These are phyloP conservation scores for Corylus americana DNA, from an alignment of 306 rosid genomes.

Conservation along the genomic window DNA sequence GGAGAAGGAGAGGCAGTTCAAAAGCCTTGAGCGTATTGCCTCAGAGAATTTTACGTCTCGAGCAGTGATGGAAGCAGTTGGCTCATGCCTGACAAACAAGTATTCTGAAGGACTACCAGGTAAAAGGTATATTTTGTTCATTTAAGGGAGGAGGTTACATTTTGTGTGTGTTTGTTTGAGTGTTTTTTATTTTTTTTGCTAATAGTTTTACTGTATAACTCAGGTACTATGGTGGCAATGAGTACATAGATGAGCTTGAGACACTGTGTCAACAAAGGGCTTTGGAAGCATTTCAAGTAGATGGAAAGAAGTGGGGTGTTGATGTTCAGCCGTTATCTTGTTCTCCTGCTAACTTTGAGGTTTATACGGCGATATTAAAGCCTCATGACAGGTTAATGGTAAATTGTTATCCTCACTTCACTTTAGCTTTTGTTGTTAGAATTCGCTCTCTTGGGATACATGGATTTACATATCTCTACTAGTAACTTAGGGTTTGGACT, in stretches of 20 bases:
- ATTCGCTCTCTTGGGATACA: neutral
- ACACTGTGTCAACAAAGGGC: conserved; percentile 88
- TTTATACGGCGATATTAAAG: conserved; percentile 83
- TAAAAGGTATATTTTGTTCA: conserved; percentile 58
- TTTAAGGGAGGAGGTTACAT: neutral
- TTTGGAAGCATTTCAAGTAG: conserved; percentile 74
- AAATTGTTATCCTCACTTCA: conserved; percentile 18
- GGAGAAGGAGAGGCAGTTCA: conserved; percentile 84
- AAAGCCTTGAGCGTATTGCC: conserved; percentile 94
- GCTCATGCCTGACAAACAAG: conserved; percentile 93
- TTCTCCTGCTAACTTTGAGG: conserved; percentile 96
- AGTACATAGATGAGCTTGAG: conserved; percentile 90
- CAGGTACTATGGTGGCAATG: conserved; percentile 97
- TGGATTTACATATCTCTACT: conserved; percentile 14
- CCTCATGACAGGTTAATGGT: conserved; percentile 98
- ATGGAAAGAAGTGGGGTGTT: conserved; percentile 84
- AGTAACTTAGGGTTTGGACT: conserved; percentile 80
- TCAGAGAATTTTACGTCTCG: conserved; percentile 91
- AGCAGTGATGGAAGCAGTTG: conserved; percentile 99
- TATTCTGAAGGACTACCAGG: conserved; percentile 97
- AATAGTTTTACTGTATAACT: conserved; percentile 13
- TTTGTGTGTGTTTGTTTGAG: neutral
- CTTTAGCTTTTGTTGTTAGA: conserved; percentile 10
- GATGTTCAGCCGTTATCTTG: conserved; percentile 96
- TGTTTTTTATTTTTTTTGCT: conserved; percentile 15